Percentiles rank a stretch among this genome's conserved stretches.
These are phyloP conservation scores for Neocucurbitaria cava DNA, from an alignment of 2,329 filamentous ascomycete genomes.

Conservation along the genomic window DNA sequence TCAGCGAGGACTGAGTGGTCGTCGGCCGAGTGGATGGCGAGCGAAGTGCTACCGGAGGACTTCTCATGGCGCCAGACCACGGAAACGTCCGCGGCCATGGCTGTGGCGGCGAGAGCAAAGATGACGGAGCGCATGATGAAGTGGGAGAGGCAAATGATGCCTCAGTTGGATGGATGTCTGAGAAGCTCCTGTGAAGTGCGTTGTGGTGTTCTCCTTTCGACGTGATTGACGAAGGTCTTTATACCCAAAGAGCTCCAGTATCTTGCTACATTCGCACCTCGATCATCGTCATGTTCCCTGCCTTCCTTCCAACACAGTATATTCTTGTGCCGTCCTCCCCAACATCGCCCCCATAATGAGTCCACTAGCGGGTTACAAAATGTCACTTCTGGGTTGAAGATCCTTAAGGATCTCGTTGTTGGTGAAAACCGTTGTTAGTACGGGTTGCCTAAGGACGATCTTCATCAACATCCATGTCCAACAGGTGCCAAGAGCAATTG, in stretches of 20 bases:
- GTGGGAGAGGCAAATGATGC: too few species aligned
- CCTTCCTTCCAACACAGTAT: neutral
- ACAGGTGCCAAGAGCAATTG: neutral
- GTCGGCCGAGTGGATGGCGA: neutral
- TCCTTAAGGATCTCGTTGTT: neutral
- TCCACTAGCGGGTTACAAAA: too few species aligned
- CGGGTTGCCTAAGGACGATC: neutral
- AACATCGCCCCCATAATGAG: too few species aligned
- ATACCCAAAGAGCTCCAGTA: too few species aligned
- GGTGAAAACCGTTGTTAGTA: neutral
- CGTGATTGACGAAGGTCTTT: too few species aligned
- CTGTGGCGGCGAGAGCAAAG: conserved; percentile 3
- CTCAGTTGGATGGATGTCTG: neutral
- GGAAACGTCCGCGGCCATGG: conserved; percentile 6
- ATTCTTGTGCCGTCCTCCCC: neutral
- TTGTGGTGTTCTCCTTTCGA: neutral
- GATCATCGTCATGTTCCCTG: neutral
- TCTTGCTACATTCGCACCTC: neutral
- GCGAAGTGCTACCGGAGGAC: conserved; percentile 3
- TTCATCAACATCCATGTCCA: neutral
- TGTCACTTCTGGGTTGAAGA: too few species aligned
- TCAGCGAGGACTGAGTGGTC: conserved; percentile 1
- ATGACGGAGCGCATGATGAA: neutral
- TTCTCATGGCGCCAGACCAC: conserved; percentile 6
- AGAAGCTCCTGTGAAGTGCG: too few species aligned